Evolutionary conservation across 768 basidiomycete genomes (phyloP).

Genomic region (Boletus coccyginus): DNA sequence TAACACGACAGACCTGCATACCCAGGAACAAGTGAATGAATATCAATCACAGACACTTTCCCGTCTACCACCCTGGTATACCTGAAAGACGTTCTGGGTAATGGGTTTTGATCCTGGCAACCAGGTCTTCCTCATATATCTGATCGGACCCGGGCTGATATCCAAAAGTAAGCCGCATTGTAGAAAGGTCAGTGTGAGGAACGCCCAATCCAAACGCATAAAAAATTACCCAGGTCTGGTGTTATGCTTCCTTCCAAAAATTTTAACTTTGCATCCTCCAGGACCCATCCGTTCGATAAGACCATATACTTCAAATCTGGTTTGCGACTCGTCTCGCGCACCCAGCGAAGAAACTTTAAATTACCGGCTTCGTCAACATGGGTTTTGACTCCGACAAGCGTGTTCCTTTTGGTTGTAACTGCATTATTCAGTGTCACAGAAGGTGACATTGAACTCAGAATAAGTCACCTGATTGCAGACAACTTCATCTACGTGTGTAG

Average conservation of each 20-base stretch:
- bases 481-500: constrained; percentile 94
- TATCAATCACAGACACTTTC: not conserved
- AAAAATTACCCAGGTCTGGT: constrained; percentile 72
- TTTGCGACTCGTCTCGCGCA: constrained; percentile 91
- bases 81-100: constrained; percentile 36
- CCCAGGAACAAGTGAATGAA: not conserved
- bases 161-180: constrained; percentile 81
- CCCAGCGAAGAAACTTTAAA: constrained; percentile 78
- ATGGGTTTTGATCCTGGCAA: constrained; percentile 67
- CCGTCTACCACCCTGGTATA: constrained; percentile 3
- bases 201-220: not conserved
- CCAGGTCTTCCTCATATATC: constrained; percentile 79
- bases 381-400: constrained; percentile 91
- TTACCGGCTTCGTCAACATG: constrained; percentile 59
- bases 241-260: constrained; percentile 96
- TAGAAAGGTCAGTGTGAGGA: constrained; percentile 2
- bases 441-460: not conserved
- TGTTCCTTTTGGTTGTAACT: constrained; percentile 96
- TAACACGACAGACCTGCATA: not conserved
- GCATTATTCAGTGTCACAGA: constrained; percentile 1
- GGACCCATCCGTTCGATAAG: constrained; percentile 94
- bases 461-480: constrained; percentile 81
- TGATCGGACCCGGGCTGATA: constrained; percentile 88
- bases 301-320: constrained; percentile 92
- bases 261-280: constrained; percentile 83